Conservation (phyloP, 441 rosid species). For the Syzygium syzygioides region DNA sequence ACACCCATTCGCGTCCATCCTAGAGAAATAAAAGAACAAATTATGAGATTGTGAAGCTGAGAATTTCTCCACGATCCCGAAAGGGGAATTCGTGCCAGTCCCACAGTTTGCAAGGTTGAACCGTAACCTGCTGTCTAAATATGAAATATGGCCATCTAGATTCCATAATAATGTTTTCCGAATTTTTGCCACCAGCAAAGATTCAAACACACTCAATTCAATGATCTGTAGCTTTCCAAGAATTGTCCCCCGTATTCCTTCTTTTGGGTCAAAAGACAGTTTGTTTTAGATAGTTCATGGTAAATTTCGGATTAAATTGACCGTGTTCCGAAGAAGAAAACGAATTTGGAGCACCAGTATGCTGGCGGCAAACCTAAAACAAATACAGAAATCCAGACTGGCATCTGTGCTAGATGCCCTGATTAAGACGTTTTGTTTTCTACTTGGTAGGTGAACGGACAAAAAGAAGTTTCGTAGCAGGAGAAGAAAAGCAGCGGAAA, state of each 20-base stretch:
- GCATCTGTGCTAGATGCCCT: neutral
- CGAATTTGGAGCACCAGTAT: too few relatives aligned
- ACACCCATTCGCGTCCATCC: conserved; percentile 26
- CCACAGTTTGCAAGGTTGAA: neutral
- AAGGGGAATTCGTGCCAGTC: neutral
- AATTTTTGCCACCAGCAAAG: too few relatives aligned
- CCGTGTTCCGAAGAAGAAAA: too few relatives aligned
- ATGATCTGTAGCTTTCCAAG: too few relatives aligned
- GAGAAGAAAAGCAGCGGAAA: neutral
- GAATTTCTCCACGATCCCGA: neutral
- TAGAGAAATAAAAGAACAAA: conserved; percentile 6
- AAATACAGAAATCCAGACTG: neutral
- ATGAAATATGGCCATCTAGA: neutral
- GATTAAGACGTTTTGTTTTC: neutral
- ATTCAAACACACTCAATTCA: too few relatives aligned
- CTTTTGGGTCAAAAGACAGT: too few relatives aligned
- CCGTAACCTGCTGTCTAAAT: too few relatives aligned
- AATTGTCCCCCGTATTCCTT: too few relatives aligned
- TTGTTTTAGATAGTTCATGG: too few relatives aligned
- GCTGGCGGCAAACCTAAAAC: too few relatives aligned
- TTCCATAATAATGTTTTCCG: too few relatives aligned
- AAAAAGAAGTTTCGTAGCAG: neutral
- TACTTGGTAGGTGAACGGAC: neutral
- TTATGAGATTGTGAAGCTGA: neutral
- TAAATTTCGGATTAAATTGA: too few relatives aligned